Evolutionary conservation across 192 early-diverging fungal species (phyloP).

Genomic region (Umbelopsis isabellina): DNA sequence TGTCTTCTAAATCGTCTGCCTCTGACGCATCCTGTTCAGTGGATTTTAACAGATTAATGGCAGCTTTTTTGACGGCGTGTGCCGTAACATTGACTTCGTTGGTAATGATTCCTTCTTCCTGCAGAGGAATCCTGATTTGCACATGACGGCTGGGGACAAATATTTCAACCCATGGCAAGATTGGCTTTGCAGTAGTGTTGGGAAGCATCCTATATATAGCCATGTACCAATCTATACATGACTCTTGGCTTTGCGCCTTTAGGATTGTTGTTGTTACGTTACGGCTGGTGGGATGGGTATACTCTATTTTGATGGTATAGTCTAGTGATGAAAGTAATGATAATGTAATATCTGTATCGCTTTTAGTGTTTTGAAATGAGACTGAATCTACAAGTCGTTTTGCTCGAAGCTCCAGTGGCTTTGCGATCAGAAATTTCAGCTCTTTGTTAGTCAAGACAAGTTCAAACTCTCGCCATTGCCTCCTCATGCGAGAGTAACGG

Average conservation of each 20-base stretch:
- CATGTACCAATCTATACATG: slow-evolving; percentile 39
- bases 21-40: neutral
- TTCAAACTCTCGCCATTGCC: slow-evolving; percentile 1
- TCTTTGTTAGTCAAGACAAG: slow-evolving; percentile 1
- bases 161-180: slow-evolving; percentile 29
- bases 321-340: slow-evolving; percentile 29
- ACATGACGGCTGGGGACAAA: slow-evolving; percentile 30
- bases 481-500: neutral
- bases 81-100: slow-evolving; percentile 5
- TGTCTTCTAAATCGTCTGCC: neutral
- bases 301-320: slow-evolving; percentile 32
- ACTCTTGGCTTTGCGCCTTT: slow-evolving; percentile 11
- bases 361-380: neutral
- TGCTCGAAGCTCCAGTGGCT: neutral
- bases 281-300: neutral
- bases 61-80: slow-evolving; percentile 26
- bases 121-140: slow-evolving; percentile 26
- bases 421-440: neutral
- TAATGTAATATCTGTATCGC: neutral
- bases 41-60: slow-evolving; percentile 24
- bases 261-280: slow-evolving; percentile 16
- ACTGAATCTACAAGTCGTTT: neutral
- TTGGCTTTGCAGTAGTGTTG: neutral
- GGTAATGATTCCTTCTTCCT: neutral
- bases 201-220: slow-evolving; percentile 26